These are phyloP conservation scores for Tolypocladium paradoxum DNA, from an alignment of 2,329 filamentous ascomycete genomes.

Conservation along the genomic window DNA sequence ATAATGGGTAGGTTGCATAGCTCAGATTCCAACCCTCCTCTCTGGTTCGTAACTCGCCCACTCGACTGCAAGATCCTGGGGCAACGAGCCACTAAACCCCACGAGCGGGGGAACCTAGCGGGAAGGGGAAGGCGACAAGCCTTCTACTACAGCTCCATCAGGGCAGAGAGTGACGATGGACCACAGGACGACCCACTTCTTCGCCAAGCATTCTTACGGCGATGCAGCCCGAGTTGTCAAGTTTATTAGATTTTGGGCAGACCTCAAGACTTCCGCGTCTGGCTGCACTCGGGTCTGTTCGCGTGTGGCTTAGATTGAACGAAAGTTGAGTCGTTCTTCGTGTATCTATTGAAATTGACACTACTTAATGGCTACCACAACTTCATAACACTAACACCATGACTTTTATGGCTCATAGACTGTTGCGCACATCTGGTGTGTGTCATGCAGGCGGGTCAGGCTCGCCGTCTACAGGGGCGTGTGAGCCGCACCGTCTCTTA, in stretches of 20 bases:
- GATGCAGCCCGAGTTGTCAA: no score
- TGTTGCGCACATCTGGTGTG: no score
- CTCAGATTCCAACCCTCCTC: background rate
- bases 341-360: no score
- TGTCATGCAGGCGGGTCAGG: no score
- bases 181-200: background rate
- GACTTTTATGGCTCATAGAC: no score
- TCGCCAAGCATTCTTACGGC: no score
- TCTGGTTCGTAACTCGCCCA: background rate
- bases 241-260: background rate
- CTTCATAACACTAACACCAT: no score
- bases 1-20: background rate
- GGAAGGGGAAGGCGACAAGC: background rate
- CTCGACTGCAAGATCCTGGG: no score
- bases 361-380: no score
- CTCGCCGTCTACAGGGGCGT: no score
- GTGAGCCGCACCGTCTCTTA: no score
- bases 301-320: background rate
- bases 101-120: background rate
- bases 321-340: background rate
- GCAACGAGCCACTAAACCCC: no score
- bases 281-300: background rate
- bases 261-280: background rate
- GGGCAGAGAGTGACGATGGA: background rate
- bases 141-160: background rate